phyloP scores from a whole-genome alignment of 2,329 filamentous ascomycete species.

The Cordyceps cicadae region DNA sequence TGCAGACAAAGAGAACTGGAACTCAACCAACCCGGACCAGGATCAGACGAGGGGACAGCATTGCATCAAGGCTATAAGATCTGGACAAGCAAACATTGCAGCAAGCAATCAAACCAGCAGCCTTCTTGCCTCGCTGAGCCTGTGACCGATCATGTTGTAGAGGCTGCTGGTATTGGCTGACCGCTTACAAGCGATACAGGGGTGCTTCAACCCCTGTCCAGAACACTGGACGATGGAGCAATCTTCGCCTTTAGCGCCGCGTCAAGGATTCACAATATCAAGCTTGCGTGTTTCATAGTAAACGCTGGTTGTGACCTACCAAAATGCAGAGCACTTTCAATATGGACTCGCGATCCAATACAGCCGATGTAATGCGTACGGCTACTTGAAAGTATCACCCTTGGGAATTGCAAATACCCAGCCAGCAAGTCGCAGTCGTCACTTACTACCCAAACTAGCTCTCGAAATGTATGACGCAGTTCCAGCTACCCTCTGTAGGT shows the following conservation, averaged over 20 bases:
- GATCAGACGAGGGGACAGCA: background rate
- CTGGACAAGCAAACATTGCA: too few relatives aligned
- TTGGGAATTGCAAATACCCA: background rate
- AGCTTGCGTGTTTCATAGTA: background rate
- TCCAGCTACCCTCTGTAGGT: background rate
- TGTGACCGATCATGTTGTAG: background rate
- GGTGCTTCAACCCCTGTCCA: background rate
- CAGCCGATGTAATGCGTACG: background rate
- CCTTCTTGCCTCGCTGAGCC: background rate
- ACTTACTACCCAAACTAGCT: background rate
- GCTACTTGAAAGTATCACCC: background rate
- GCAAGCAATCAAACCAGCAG: background rate
- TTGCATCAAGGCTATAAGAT: background rate
- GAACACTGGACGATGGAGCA: background rate
- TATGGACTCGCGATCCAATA: background rate
- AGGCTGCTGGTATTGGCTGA: background rate
- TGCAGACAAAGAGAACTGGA: too few relatives aligned
- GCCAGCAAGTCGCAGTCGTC: background rate
- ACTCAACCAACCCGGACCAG: background rate
- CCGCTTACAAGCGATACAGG: background rate
- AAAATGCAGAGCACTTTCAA: background rate
- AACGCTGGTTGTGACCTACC: background rate
- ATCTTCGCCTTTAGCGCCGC: background rate
- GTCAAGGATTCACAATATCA: too few relatives aligned
- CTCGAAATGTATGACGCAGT: constrained; percentile 1